phyloP scores from a whole-genome alignment of 176 grass and related monocot genomes.

The Otatea glauca region DNA sequence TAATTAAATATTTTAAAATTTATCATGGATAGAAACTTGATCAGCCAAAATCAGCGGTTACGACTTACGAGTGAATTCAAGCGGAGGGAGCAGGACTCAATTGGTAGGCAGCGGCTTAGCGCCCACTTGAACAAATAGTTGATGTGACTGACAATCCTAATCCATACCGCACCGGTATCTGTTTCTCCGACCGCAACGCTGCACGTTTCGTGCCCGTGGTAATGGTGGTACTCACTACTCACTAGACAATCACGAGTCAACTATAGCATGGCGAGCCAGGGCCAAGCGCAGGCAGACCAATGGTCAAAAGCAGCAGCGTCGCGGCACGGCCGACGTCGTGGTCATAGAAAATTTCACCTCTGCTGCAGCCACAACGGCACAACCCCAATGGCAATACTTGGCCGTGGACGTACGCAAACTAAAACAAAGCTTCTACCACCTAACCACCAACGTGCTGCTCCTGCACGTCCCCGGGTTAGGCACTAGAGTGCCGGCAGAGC shows the following conservation, averaged over 20 bases:
- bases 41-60: no score
- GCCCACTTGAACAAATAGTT: no score
- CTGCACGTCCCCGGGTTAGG: background rate
- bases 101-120: no score
- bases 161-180: background rate
- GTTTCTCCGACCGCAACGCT: slow-evolving; percentile 26
- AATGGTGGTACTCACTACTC: no score
- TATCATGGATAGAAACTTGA: no score
- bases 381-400: background rate
- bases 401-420: slow-evolving; percentile 25
- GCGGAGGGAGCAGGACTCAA: no score
- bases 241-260: background rate
- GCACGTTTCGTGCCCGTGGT: slow-evolving; percentile 46
- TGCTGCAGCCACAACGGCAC: no score
- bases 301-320: slow-evolving; percentile 41
- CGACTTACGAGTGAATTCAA: no score
- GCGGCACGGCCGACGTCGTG: background rate
- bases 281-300: background rate
- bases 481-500: background rate
- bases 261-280: slow-evolving; percentile 13
- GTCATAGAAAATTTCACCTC: slow-evolving; percentile 4
- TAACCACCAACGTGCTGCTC: background rate
- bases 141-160: background rate
- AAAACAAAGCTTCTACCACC: background rate
- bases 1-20: no score